A percentile compares a stretch with the other conserved stretches of the same genome.
These are phyloP conservation scores for Apiospora phragmitis DNA, from an alignment of 2,329 filamentous ascomycete species.

Conservation along the genomic window DNA sequence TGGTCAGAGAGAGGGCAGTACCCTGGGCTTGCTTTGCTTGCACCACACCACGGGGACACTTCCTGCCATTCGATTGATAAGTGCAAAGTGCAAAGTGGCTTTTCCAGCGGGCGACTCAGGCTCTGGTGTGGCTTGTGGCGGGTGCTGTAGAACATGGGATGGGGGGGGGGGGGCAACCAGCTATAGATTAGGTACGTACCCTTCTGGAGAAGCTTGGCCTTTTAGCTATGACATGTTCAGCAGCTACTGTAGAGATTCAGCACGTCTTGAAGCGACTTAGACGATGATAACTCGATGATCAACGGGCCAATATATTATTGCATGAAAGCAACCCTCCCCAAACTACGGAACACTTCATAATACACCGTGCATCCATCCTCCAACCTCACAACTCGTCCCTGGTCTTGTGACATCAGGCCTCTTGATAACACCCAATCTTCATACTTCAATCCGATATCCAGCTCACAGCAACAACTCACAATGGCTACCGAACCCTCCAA, in stretches of 20 bases:
- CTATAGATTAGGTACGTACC: too few relatives aligned
- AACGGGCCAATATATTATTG: background rate
- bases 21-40: background rate
- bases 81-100: constrained; percentile 2
- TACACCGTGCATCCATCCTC: background rate
- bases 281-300: background rate
- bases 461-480: background rate
- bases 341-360: background rate
- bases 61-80: background rate
- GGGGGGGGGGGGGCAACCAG: background rate
- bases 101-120: background rate
- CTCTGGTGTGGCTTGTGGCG: constrained; percentile 2
- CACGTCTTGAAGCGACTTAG: background rate
- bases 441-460: background rate
- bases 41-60: background rate
- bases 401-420: background rate
- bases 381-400: background rate
- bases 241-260: background rate
- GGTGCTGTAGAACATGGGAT: background rate
- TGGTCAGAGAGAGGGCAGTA: constrained; percentile 2
- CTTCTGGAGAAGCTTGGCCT: background rate
- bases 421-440: background rate
- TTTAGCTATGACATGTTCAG: background rate
- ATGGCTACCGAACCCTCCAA: constrained; percentile 36
- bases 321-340: background rate